Conservation (phyloP, 148 eudicot species). For the Salicornia ramosissima region DNA sequence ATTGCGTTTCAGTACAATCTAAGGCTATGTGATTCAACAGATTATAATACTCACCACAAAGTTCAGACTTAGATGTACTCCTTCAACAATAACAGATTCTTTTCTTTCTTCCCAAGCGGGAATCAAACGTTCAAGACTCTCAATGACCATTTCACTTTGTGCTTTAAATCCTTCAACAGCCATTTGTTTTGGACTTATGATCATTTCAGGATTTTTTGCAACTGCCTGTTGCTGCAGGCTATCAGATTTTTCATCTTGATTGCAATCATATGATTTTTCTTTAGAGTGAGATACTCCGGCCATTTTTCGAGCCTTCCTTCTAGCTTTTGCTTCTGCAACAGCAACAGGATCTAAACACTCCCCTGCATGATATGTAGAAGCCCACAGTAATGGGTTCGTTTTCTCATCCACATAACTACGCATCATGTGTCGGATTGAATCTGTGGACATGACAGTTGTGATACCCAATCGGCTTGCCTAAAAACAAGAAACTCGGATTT, state of each 20-base stretch:
- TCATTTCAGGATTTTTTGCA: constrained; percentile 35
- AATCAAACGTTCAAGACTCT: constrained; percentile 87
- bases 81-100: constrained; percentile 93
- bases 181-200: constrained; percentile 68
- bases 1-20: too few species aligned
- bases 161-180: constrained; percentile 96
- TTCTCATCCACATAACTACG: constrained; percentile 92
- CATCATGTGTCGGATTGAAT: constrained; percentile 98
- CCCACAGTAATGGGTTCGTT: constrained; percentile 86
- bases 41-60: constrained; percentile 61
- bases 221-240: constrained; percentile 31
- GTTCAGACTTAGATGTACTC: constrained; percentile 95
- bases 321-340: constrained; percentile 88
- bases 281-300: constrained; percentile 38
- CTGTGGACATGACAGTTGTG: constrained; percentile 93
- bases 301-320: constrained; percentile 66
- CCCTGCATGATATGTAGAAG: constrained; percentile 97
- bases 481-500: neutral
- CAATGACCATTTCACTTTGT: constrained; percentile 99
- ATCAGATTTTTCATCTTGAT: constrained; percentile 35
- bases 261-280: constrained; percentile 30
- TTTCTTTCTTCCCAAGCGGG: constrained; percentile 93
- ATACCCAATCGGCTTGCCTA: constrained; percentile 95
- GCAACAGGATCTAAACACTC: constrained; percentile 83
- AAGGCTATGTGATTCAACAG: too few species aligned